Base-by-base conservation (phyloP, 768 basidiomycete genomes). In the Russula dissimulans region DNA sequence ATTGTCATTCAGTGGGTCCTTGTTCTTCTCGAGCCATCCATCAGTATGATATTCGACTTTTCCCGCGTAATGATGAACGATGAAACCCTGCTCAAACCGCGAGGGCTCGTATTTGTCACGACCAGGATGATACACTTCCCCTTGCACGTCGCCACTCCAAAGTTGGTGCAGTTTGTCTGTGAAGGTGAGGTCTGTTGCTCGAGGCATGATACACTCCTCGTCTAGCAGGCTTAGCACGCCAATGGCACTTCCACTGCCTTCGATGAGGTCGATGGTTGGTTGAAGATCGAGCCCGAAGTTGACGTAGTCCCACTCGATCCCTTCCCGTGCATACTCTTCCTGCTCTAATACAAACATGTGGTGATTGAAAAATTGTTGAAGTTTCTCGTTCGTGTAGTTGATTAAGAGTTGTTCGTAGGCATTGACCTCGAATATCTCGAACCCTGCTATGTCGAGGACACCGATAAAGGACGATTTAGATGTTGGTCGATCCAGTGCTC, bases 131-230 rank as follows among this genome's bases (percentile, higher is more conserved):
- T 74, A 75, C 17, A 74, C 71, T 38, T 81, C 81, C 4, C 75
- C 80, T 9, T 66, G 65, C 1, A 66, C 67, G 9, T 82, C 79
- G 9, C 72, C 73, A 31, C 73, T 76, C 94, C 94, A 97, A 60
- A 91, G 76, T 12, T 80, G 77, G 67, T 92, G 81, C 3, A 97
- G 81, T 72, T 97, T 98, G 74, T 91, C 83, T 36, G 93, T 92
- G 75, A 99, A 98, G 0, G 95, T 97, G 45, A 83, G 74, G 71
- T 99, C 95, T 12, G 89, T 91, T 4, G 95, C 95, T 70, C 92
- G 93, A n/a, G 95, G 97, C 95, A 98, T 99, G 72, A 99, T 98
- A 70, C 95, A 98, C 65, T 97, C 95, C 70, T 98, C 97, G 71
- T 99, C 97, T 39, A 99, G 75, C 67, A 89, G 87, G 63, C 92